These are phyloP conservation scores for Suhomyces wounanorum DNA, from an alignment of 1,139 yeast genomes.

Conservation along the genomic window DNA sequence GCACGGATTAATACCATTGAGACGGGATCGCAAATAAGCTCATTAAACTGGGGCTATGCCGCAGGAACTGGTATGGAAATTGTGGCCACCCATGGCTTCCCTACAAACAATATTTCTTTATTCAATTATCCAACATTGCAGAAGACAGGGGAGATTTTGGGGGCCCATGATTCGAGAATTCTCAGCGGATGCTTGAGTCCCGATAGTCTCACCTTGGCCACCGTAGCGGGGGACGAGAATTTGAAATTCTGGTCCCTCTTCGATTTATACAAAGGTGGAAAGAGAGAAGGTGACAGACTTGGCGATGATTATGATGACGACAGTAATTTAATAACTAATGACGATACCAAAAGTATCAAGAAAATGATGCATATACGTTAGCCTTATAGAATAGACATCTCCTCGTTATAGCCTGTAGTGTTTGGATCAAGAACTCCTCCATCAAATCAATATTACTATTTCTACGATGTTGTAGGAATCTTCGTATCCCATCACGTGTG, in stretches of 20 bases:
- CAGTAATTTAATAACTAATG: conserved; percentile 18
- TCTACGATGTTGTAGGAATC: too few species aligned
- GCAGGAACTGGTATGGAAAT: conserved; percentile 77
- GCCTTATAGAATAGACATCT: conserved; percentile 1
- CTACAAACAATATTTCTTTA: conserved; percentile 79
- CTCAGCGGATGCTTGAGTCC: conserved; percentile 85
- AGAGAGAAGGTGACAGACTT: conserved; percentile 23
- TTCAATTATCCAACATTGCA: conserved; percentile 86
- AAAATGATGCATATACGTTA: conserved; percentile 23
- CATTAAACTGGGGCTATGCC: conserved; percentile 86
- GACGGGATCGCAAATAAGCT: conserved; percentile 92
- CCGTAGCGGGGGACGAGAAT: conserved; percentile 96
- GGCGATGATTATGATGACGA: conserved; percentile 23
- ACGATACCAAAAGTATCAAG: conserved; percentile 18
- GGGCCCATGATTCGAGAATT: conserved; percentile 91
- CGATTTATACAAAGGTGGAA: conserved; percentile 51
- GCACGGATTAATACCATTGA: conserved; percentile 83
- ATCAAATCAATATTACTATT: too few species aligned
- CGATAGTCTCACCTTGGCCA: conserved; percentile 85
- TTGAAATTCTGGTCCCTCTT: conserved; percentile 93
- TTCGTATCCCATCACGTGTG: background rate
- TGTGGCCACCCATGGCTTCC: conserved; percentile 93
- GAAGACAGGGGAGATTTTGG: conserved; percentile 82
- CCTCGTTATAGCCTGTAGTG: background rate
- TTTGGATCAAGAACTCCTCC: too few species aligned